Evolutionary conservation across 1,284 basidiomycete species (phyloP).

Genomic region (Tetrapyrgos nigripes): DNA sequence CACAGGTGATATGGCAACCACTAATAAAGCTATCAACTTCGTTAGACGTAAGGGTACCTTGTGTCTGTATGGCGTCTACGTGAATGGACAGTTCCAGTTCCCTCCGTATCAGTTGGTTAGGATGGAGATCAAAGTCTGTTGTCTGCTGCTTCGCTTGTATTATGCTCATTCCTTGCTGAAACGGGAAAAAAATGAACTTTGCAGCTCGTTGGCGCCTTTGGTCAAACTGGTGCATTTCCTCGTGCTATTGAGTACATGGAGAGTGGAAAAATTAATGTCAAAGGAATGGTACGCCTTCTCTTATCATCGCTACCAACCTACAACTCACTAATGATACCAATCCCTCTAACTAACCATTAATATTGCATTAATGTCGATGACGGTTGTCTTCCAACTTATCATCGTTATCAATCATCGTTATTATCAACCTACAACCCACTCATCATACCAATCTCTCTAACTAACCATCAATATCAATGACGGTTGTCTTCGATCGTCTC

Average conservation of each 20-base stretch:
- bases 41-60: slow-evolving; percentile 81
- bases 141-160: background rate
- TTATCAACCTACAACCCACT: too few relatives aligned
- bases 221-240: slow-evolving; percentile 87
- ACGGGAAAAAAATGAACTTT: background rate
- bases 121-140: slow-evolving; percentile 79
- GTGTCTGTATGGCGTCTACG: slow-evolving; percentile 79
- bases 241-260: slow-evolving; percentile 89
- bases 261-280: slow-evolving; percentile 80
- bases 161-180: background rate
- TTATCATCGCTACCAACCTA: background rate
- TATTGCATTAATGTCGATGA: too few relatives aligned
- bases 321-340: too few relatives aligned
- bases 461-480: too few relatives aligned
- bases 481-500: too few relatives aligned
- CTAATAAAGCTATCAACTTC: slow-evolving; percentile 83
- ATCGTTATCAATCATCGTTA: background rate
- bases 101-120: slow-evolving; percentile 67
- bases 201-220: slow-evolving; percentile 86
- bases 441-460: too few relatives aligned
- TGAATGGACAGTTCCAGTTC: slow-evolving; percentile 77
- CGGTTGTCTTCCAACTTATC: too few relatives aligned
- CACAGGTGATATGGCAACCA: slow-evolving; percentile 82
- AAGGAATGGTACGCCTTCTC: slow-evolving; percentile 71
- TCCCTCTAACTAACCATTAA: too few relatives aligned